Conservation (phyloP, 1,284 basidiomycete species). For the Trametes pubescens region DNA sequence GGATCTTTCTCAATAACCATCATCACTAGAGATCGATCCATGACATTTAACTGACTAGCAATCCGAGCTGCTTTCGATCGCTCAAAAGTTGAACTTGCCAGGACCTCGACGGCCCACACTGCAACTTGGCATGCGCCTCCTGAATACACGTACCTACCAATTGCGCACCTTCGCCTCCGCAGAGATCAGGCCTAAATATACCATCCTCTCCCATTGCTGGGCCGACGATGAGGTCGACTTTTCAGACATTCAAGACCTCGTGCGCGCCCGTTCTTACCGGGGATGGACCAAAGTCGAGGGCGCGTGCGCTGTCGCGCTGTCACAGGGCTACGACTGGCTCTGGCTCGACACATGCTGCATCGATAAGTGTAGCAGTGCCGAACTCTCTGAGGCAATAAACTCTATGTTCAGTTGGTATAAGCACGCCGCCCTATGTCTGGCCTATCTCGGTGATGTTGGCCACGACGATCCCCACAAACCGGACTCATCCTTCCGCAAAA, state of each 20-base stretch:
- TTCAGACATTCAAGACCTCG: slow-evolving; percentile 5
- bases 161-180: not conserved
- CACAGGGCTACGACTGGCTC: not conserved
- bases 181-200: not conserved
- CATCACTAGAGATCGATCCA: too few relatives aligned
- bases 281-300: not conserved
- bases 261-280: not conserved
- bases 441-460: slow-evolving; percentile 2
- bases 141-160: slow-evolving; percentile 1
- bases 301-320: not conserved
- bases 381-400: slow-evolving; percentile 17
- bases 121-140: not conserved
- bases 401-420: slow-evolving; percentile 10
- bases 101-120: too few relatives aligned
- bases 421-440: not conserved
- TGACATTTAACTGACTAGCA: too few relatives aligned
- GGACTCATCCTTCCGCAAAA: not conserved
- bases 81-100: too few relatives aligned
- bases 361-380: slow-evolving; percentile 5
- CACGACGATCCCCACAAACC: not conserved
- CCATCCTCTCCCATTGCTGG: slow-evolving; percentile 16
- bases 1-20: too few relatives aligned
- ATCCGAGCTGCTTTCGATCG: too few relatives aligned
- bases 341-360: slow-evolving; percentile 19
- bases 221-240: slow-evolving; percentile 1